These are phyloP conservation scores for Cyclotella baltica DNA, from an alignment of 108 stramenopile species.

Conservation along the genomic window DNA sequence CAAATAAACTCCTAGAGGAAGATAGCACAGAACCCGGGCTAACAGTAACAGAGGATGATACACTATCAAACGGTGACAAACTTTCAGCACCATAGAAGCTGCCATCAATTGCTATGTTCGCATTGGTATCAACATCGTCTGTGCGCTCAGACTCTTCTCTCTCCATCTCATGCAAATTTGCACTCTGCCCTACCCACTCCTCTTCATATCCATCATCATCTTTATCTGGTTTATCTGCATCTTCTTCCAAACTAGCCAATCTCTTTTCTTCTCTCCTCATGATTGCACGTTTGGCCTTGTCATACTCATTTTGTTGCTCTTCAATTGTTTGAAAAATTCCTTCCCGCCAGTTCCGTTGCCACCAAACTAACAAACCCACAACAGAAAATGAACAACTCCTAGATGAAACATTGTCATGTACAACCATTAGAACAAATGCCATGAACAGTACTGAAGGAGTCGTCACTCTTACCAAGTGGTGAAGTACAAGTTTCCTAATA, in stretches of 20 bases:
- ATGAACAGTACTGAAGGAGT: not conserved
- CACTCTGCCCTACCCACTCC: not conserved
- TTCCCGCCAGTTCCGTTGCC: conserved; percentile 69
- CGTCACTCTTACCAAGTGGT: conserved; percentile 62
- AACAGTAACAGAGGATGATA: conserved; percentile 1
- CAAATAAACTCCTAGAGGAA: conserved; percentile 37
- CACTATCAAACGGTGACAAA: conserved; percentile 1
- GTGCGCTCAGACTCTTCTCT: not conserved
- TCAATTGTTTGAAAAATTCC: conserved; percentile 55
- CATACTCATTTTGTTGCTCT: conserved; percentile 60
- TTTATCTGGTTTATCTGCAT: not conserved
- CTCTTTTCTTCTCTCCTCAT: conserved; percentile 45
- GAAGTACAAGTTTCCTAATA: conserved; percentile 70
- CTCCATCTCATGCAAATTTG: not conserved
- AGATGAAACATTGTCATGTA: no score
- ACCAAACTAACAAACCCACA: conserved; percentile 67
- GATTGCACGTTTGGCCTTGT: conserved; percentile 52
- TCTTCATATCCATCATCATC: not conserved
- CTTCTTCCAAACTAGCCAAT: conserved; percentile 42
- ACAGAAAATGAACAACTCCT: conserved; percentile 55
- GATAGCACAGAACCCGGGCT: conserved; percentile 8
- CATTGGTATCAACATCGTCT: not conserved
- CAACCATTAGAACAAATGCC: not conserved
- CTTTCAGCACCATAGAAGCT: not conserved
- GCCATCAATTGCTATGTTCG: not conserved